phyloP scores from a whole-genome alignment of 805 yeast species.

The Yueomyces sinensis region DNA sequence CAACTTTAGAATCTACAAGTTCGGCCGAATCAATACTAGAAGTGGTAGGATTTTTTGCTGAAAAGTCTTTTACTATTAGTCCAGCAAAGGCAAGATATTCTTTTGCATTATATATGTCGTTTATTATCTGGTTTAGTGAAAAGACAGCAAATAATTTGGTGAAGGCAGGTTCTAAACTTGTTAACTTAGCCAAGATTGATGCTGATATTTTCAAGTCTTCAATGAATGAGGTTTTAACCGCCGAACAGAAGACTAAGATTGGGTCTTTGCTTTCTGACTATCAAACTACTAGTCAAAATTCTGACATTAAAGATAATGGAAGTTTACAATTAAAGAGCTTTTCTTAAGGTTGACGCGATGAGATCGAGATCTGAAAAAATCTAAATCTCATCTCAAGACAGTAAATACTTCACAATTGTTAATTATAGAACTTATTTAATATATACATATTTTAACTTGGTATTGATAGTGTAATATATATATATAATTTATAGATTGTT shows the following conservation, averaged over 20 bases:
- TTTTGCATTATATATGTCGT: conserved; percentile 17
- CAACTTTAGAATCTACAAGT: neutral
- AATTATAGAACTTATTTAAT: no score
- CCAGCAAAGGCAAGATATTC: conserved; percentile 1
- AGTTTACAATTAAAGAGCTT: conserved; percentile 3
- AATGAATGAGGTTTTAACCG: conserved; percentile 27
- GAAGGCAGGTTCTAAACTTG: conserved; percentile 34
- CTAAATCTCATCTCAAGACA: no score
- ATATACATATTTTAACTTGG: no score
- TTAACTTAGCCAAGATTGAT: conserved; percentile 33
- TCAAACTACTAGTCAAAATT: neutral
- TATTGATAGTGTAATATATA: no score
- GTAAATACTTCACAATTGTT: no score
- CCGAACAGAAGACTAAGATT: conserved; percentile 22
- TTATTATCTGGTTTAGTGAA: conserved; percentile 26
- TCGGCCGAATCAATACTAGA: conserved; percentile 3
- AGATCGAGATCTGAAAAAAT: neutral
- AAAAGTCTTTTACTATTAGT: conserved; percentile 19
- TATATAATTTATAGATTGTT: no score
- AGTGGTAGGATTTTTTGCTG: conserved; percentile 30
- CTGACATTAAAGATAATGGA: neutral
- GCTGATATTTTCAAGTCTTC: conserved; percentile 37
- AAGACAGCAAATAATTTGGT: conserved; percentile 10
- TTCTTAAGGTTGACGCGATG: neutral
- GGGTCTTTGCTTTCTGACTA: conserved; percentile 9